Evolutionary conservation across 2,329 filamentous ascomycete genomes (phyloP).

Genomic region (Gaeumannomyces sp.): DNA sequence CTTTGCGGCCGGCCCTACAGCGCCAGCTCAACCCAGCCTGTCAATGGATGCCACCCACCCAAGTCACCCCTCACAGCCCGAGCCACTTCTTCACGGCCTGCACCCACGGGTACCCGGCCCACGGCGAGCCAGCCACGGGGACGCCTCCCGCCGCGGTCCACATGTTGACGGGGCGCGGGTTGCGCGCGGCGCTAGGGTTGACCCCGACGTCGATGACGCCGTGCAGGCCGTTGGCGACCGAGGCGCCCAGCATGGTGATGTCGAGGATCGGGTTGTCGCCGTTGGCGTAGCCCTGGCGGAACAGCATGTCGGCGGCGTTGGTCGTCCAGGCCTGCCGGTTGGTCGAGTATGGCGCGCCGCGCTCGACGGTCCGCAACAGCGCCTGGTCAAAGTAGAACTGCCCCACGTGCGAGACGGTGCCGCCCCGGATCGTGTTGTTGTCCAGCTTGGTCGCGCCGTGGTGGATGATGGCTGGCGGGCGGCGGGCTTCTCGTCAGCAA

Average conservation of each 20-base stretch:
- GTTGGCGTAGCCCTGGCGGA: conserved; percentile 22
- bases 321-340: conserved; percentile 27
- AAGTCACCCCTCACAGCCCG: background rate
- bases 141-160: conserved; percentile 5
- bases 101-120: conserved; percentile 7
- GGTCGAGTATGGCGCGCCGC: conserved; percentile 28
- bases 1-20: too few relatives aligned
- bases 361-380: conserved; percentile 30
- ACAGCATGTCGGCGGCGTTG: conserved; percentile 23
- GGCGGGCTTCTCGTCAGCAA: background rate
- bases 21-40: too few relatives aligned
- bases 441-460: conserved; percentile 2
- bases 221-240: conserved; percentile 27
- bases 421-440: conserved; percentile 27
- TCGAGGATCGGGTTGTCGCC: conserved; percentile 44
- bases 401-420: conserved; percentile 32
- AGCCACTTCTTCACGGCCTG: conserved; percentile 3
- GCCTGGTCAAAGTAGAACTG: conserved; percentile 36
- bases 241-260: conserved; percentile 24
- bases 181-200: background rate
- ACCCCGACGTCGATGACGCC: conserved; percentile 33
- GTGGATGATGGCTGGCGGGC: conserved; percentile 23
- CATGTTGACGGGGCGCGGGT: conserved; percentile 4
- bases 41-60: too few relatives aligned
- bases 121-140: conserved; percentile 7